Conservation (phyloP, 495 filamentous ascomycete species). For the Penicillium verhagenii region DNA sequence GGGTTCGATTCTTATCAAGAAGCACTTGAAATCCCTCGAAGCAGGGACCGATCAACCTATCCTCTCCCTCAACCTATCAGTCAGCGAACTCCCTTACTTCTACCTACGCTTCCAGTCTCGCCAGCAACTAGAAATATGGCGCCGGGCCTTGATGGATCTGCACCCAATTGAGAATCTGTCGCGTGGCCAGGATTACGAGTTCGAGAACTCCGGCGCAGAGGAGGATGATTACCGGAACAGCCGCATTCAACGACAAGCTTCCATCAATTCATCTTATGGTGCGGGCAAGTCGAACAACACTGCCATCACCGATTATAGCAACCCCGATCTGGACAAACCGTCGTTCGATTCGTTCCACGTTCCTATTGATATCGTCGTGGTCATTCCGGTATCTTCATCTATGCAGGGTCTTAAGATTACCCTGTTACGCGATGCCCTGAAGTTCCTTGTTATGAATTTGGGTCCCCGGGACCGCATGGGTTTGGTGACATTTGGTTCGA, state of each 20-base stretch:
- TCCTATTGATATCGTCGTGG: slow-evolving; percentile 92
- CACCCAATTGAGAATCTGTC: slow-evolving; percentile 61
- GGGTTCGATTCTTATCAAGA: slow-evolving; percentile 97
- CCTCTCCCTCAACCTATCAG: slow-evolving; percentile 86
- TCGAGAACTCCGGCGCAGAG: slow-evolving; percentile 77
- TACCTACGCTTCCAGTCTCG: slow-evolving; percentile 88
- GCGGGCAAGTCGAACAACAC: slow-evolving; percentile 47
- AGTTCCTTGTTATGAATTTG: slow-evolving; percentile 89
- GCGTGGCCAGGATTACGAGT: slow-evolving; percentile 71
- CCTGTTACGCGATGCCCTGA: slow-evolving; percentile 87
- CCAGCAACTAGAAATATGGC: slow-evolving; percentile 86
- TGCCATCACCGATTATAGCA: slow-evolving; percentile 57
- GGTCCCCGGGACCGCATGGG: slow-evolving; percentile 96
- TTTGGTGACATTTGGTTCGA: slow-evolving; percentile 95
- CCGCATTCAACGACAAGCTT: slow-evolving; percentile 78
- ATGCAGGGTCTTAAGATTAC: slow-evolving; percentile 99
- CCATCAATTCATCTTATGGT: slow-evolving; percentile 82
- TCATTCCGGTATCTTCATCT: slow-evolving; percentile 95
- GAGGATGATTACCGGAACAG: slow-evolving; percentile 84
- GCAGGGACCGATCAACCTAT: slow-evolving; percentile 71
- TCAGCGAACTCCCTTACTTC: slow-evolving; percentile 94
- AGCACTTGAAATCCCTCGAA: slow-evolving; percentile 92
- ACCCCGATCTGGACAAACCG: slow-evolving; percentile 57
- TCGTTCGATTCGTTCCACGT: slow-evolving; percentile 73
- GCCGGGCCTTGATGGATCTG: slow-evolving; percentile 80